phyloP scores from a whole-genome alignment of 345 rosid genomes.

The thale cress (Arabidopsis thaliana) region TAIR10.1 NC_003074.8:15774501-15775000 shows the following conservation, averaged over 20 bases:
- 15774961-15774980: slow-evolving; percentile 75
- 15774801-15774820: slow-evolving; percentile 59
- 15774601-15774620: slow-evolving; percentile 65
- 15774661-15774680: slow-evolving; percentile 42
- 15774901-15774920: slow-evolving; percentile 69
- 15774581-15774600: slow-evolving; percentile 65
- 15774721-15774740: neutral
- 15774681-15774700: neutral
- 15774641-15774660: slow-evolving; percentile 60
- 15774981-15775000: slow-evolving; percentile 54
- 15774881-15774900: slow-evolving; percentile 65
- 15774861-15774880: slow-evolving; percentile 60
- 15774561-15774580: slow-evolving; percentile 71
- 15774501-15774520: neutral
- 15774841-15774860: slow-evolving; percentile 61
- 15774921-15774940: slow-evolving; percentile 62
- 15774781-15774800: slow-evolving; percentile 63
- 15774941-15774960: slow-evolving; percentile 72
- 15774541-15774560: neutral
- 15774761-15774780: slow-evolving; percentile 44
- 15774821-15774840: slow-evolving; percentile 62
- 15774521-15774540: slow-evolving; percentile 56
- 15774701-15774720: neutral
- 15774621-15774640: slow-evolving; percentile 64
- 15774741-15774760: slow-evolving; percentile 60